phyloP scores from a whole-genome alignment of 2,329 filamentous ascomycete species.

The Colletotrichum sp. region DNA sequence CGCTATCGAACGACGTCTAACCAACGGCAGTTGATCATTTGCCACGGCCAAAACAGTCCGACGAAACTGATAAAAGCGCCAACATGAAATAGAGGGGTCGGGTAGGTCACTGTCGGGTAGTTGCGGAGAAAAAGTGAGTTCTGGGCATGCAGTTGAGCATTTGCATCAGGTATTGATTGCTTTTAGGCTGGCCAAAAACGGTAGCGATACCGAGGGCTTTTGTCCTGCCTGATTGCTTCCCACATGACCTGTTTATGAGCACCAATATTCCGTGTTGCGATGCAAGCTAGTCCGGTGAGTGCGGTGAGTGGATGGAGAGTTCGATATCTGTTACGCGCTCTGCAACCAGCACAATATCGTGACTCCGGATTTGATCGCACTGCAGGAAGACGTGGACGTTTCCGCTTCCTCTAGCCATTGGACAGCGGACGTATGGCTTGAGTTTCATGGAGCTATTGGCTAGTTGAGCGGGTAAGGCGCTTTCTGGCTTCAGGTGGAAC shows the following conservation, averaged over 20 bases:
- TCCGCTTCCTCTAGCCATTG: not conserved
- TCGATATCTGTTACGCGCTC: not conserved
- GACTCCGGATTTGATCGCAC: not conserved
- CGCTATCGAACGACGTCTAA: not conserved
- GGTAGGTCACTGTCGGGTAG: not conserved
- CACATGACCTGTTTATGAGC: not conserved
- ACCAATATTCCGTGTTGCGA: not conserved
- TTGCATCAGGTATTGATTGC: not conserved
- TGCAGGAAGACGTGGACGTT: not conserved
- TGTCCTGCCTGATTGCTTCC: not conserved
- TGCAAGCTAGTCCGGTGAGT: not conserved
- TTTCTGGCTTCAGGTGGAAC: not conserved
- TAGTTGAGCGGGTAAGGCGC: not conserved
- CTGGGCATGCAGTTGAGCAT: not conserved
- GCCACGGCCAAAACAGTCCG: not conserved
- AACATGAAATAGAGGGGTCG: not conserved
- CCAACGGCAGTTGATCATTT: constrained; percentile 9
- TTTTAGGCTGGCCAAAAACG: not conserved
- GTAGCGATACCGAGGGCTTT: not conserved
- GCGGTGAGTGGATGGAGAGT: not conserved
- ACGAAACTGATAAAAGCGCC: not conserved
- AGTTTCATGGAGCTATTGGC: not conserved
- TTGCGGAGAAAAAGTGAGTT: not conserved
- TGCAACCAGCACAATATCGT: not conserved
- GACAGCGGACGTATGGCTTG: not conserved